Evolutionary conservation across 1,284 basidiomycete species (phyloP), one percentile per base, ranked within the genome.

Genomic region (Cutaneotrichosporon sp.): DNA sequence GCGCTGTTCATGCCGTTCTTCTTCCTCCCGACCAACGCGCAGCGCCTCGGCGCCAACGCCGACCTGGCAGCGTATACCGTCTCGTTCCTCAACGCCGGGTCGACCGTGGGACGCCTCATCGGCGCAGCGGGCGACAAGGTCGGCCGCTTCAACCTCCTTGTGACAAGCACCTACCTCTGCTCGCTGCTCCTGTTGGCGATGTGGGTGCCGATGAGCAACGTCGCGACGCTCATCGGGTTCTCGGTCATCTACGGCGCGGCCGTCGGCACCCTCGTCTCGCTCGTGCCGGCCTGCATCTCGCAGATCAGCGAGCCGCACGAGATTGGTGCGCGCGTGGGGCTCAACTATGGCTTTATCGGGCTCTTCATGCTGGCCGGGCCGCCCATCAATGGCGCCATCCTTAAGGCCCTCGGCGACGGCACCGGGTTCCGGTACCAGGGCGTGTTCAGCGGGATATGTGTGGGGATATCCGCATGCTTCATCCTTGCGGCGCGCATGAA

Each of bases 361-460:
- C 20, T 76, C n/a, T 67, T 70, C 1, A 73, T 69, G 0, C 63
- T 79, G 10, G 68, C 70, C 22, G 76, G 76, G 0, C 75, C 76
- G 2, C 76, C 77, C 0, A 77, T 78, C 60, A 69, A 70, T 1
- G 78, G 78, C n/a, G 76, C 76, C 0, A 64, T 79, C 22, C 61
- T 78, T 13, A 56, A 67, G 13, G 45, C 45, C 8, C 69, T 73
- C 36, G 42, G 54, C 9, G 42, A 38, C 10, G 38, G 33, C 2
- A 18, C 6, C 4, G 59, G 59, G 16, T 61, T 34, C n/a, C 38
- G 20, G 8, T 53, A 46, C 24, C n/a, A 27, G n/a, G 59, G 59
- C 14, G 29, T 38, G 18, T 61, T 61, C 25, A 57, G 55, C 24
- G 59, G 59, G 7, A 2, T 34, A 10, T 25, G 33, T 8, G 27